Conservation (phyloP, 2,329 filamentous ascomycete genomes). For the Incumbomyces delicatus region DNA sequence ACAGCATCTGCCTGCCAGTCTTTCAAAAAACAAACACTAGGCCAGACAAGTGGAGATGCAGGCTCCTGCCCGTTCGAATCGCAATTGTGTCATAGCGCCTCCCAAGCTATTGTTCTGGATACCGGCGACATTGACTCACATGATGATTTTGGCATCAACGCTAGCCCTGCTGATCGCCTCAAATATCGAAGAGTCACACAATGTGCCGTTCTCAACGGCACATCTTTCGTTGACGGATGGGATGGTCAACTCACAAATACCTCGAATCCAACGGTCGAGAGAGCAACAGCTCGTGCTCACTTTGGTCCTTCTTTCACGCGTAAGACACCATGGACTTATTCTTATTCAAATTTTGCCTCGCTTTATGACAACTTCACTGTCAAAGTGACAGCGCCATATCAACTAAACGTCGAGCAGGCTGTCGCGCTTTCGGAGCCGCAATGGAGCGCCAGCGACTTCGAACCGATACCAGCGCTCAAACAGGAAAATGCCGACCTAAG, state of each 20-base stretch:
- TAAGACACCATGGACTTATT: slow-evolving; percentile 13
- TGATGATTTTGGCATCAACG: slow-evolving; percentile 16
- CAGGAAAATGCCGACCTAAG: slow-evolving; percentile 9
- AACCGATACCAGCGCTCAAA: slow-evolving; percentile 9
- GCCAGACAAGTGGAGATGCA: neutral
- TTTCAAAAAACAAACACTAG: slow-evolving; percentile 8
- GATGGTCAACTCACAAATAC: slow-evolving; percentile 6
- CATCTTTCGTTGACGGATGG: slow-evolving; percentile 10
- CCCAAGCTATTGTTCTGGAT: slow-evolving; percentile 9
- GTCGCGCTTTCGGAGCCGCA: neutral
- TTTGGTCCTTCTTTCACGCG: slow-evolving; percentile 12
- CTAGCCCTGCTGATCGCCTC: slow-evolving; percentile 11
- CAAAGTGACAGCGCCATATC: slow-evolving; percentile 12
- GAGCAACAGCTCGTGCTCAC: slow-evolving; percentile 9
- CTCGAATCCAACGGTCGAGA: neutral
- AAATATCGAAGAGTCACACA: slow-evolving; percentile 13
- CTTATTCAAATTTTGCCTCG: slow-evolving; percentile 12
- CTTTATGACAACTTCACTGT: slow-evolving; percentile 12
- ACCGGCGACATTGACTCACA: slow-evolving; percentile 17
- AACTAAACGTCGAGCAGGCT: slow-evolving; percentile 5
- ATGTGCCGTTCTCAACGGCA: slow-evolving; percentile 15
- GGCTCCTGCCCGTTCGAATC: slow-evolving; percentile 10
- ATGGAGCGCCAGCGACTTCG: slow-evolving; percentile 9
- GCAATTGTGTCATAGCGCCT: slow-evolving; percentile 9
- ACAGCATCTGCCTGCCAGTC: slow-evolving; percentile 10